Evolutionary conservation across 208 protist genomes (phyloP).

Genomic region (Crithidia mellificae): DNA sequence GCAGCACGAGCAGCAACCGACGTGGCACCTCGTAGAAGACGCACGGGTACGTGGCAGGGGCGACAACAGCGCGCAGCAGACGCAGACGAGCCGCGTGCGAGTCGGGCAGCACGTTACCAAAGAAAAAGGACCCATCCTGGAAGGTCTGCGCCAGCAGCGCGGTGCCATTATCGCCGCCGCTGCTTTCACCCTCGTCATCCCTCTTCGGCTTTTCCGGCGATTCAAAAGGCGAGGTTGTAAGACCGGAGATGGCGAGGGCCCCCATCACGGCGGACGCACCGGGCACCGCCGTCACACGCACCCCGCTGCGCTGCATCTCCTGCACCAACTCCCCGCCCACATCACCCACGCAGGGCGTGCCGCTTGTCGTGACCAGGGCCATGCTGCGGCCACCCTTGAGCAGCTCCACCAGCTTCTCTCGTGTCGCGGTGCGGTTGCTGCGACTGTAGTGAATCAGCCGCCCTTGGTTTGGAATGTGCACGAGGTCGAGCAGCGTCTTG

Average conservation of each 20-base stretch:
- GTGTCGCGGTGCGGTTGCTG: conserved; percentile 58
- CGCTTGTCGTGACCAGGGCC: conserved; percentile 86
- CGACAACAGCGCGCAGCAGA: conserved; percentile 65
- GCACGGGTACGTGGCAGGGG: conserved; percentile 62
- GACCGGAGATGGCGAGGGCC: conserved; percentile 76
- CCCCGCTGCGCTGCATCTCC: conserved; percentile 70
- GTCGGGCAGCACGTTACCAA: conserved; percentile 82
- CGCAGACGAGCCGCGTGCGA: conserved; percentile 66
- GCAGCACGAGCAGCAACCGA: conserved; percentile 72
- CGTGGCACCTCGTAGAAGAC: conserved; percentile 91
- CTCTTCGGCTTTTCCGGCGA: conserved; percentile 3
- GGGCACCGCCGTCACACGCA: conserved; percentile 86
- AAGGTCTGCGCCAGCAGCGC: conserved; percentile 28
- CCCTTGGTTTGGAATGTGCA: conserved; percentile 76
- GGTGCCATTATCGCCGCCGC: background rate
- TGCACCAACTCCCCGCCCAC: conserved; percentile 81
- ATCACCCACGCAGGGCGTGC: conserved; percentile 88
- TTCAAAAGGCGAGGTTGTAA: conserved; percentile 65
- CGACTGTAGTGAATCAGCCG: conserved; percentile 88
- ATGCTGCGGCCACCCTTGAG: conserved; percentile 88
- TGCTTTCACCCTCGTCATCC: too few relatives aligned
- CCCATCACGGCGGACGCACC: conserved; percentile 76
- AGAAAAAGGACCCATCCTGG: conserved; percentile 83
- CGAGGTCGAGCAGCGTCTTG: conserved; percentile 82
- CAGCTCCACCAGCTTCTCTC: conserved; percentile 82